Conservation (phyloP, 2,329 filamentous ascomycete species). For the Clonostachys byssicola region DNA sequence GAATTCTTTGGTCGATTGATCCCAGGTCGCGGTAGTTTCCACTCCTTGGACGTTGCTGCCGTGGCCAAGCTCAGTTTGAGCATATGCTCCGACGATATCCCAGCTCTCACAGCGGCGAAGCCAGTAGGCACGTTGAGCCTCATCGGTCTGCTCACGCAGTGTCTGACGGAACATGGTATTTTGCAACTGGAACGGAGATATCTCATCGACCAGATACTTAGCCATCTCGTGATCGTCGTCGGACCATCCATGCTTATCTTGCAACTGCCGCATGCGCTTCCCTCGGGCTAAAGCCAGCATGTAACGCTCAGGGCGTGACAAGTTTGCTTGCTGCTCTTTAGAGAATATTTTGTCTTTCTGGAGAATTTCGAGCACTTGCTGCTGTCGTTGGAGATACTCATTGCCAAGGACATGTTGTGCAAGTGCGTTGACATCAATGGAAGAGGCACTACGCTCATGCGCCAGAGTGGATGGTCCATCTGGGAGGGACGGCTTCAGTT, state of each 20-base stretch:
- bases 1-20: slow-evolving; percentile 46
- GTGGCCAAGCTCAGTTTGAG: slow-evolving; percentile 3
- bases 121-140: background rate
- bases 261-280: background rate
- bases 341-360: background rate
- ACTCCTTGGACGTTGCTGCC: slow-evolving; percentile 1
- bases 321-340: background rate
- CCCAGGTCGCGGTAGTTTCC: slow-evolving; percentile 3
- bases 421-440: background rate
- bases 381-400: background rate
- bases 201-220: background rate
- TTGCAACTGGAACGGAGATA: background rate
- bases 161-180: slow-evolving; percentile 2
- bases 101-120: background rate
- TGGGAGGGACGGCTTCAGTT: background rate
- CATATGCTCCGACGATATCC: slow-evolving; percentile 2
- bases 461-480: background rate
- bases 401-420: background rate
- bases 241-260: background rate
- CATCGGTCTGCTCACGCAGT: background rate
- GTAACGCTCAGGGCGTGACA: background rate
- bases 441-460: background rate
- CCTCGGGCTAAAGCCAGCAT: background rate
- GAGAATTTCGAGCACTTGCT: background rate
- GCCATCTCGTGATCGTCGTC: background rate